Base-by-base conservation (phyloP, 306 rosid species). In the Glycine latifolia region DNA sequence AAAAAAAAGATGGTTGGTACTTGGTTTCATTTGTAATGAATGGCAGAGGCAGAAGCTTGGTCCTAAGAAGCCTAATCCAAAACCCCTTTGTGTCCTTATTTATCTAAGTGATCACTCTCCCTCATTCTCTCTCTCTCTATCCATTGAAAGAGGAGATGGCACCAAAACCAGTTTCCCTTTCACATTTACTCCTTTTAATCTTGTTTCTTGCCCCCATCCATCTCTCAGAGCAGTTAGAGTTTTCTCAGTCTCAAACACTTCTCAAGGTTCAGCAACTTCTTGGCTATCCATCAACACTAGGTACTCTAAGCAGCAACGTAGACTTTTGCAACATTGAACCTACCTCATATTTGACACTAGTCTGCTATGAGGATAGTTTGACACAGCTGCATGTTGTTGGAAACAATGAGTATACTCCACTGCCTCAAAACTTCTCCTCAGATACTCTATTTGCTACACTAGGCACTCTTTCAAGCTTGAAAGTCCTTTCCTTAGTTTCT, bases 381-480 rank as follows among this genome's bases (percentile, higher is more conserved):
- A 93, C 99, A 20, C 99, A 95, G 87, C 76, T 95, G 53, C 97
- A 95, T 84, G 87, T 91, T 73, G 90, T 79, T 82, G 96, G 92
- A 55, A 81, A 79, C 62, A 78, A 58, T 72, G 89, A 74, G 46
- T 67, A 77, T 37, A 75, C 88, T 10, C 31, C 86, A 52, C 79
- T 87, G 48, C 88, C 92, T 53, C 86, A 12, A 56, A 73, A 74
- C 47, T 86, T 91, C 89, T 79, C 92, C 31, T 65, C 88, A 15
- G 83, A 87, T 7, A 56, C 87, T 52, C 84, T 95, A 8, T 93
- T 95, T 76, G 52, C 93, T 58, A 78, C 90, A 75, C 71, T 95
- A 31, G 83, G 77, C 16, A 26, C 17, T 37, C 47, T 95, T 4
- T 63, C 94, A 71, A 84, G 78, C 82, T 81, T 95, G 82, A 95